A percentile compares a stretch with the other conserved stretches of the same genome.
Evolutionary conservation across 2,329 filamentous ascomycete species (phyloP).

Genomic region (Atkinsonella hypoxylon): DNA sequence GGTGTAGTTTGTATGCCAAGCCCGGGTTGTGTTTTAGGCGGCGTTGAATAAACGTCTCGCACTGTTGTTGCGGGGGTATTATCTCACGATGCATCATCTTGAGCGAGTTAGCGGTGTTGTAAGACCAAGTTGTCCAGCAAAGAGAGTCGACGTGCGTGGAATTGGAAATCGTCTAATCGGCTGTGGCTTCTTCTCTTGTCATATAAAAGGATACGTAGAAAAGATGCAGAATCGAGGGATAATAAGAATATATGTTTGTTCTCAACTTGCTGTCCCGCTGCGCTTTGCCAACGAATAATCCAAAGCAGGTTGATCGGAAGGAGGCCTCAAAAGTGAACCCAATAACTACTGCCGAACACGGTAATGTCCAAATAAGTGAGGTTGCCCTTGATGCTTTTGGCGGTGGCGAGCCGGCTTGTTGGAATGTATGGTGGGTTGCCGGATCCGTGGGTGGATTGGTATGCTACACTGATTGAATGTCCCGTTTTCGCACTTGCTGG

Average conservation of each 20-base stretch:
- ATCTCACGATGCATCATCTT: conserved; percentile 24
- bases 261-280: not conserved
- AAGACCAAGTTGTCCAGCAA: not conserved
- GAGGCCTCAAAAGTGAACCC: not conserved
- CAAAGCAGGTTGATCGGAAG: not conserved
- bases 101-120: not conserved
- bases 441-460: conserved; percentile 6
- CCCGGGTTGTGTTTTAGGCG: conserved; percentile 33
- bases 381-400: conserved; percentile 1
- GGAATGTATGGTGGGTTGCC: conserved; percentile 5
- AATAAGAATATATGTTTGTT: conserved; percentile 4
- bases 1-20: conserved; percentile 48
- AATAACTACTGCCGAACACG: conserved; percentile 3
- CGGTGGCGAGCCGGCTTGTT: not conserved
- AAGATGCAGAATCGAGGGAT: not conserved
- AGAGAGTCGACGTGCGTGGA: not conserved
- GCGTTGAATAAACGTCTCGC: conserved; percentile 16
- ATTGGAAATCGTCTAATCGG: not conserved
- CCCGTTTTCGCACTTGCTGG: conserved; percentile 5
- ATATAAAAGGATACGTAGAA: not conserved
- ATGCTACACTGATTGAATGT: conserved; percentile 5
- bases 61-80: conserved; percentile 16
- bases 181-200: not conserved
- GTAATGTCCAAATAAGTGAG: not conserved
- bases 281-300: not conserved